Percentiles rank a stretch among this genome's conserved stretches.
Conservation (phyloP, 495 filamentous ascomycete species). For the Penicillium tannophilum region DNA sequence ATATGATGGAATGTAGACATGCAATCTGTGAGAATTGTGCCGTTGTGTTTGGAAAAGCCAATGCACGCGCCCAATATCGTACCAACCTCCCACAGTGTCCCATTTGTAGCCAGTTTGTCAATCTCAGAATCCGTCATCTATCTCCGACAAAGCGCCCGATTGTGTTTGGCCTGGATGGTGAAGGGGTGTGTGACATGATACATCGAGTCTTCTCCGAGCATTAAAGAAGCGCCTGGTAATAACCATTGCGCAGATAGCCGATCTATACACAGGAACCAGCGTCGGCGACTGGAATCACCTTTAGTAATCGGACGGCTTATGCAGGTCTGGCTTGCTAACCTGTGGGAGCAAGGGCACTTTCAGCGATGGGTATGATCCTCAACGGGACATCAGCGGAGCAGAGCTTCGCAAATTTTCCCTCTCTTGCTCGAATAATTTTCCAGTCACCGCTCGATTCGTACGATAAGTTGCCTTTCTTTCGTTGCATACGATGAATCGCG, state of each 20-base stretch:
- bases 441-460: background rate
- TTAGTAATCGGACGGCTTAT: background rate
- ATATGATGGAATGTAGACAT: constrained; percentile 35
- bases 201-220: constrained; percentile 42
- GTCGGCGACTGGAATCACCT: constrained; percentile 39
- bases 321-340: too few species aligned
- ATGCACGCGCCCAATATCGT: constrained; percentile 16
- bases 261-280: constrained; percentile 55
- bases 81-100: constrained; percentile 27
- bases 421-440: background rate
- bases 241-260: constrained; percentile 47
- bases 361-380: constrained; percentile 5
- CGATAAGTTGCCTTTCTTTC: background rate
- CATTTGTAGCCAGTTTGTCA: constrained; percentile 40
- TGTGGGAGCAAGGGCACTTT: background rate
- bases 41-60: constrained; percentile 19
- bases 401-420: background rate
- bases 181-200: constrained; percentile 53
- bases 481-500: too few species aligned
- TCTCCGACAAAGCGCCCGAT: constrained; percentile 51
- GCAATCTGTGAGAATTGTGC: constrained; percentile 35
- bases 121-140: constrained; percentile 19
- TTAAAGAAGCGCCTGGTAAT: constrained; percentile 46
- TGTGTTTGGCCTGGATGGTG: constrained; percentile 61
- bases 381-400: constrained; percentile 18